Evolutionary conservation across 495 filamentous ascomycete species (phyloP).

Genomic region (Penicillium soppii): DNA sequence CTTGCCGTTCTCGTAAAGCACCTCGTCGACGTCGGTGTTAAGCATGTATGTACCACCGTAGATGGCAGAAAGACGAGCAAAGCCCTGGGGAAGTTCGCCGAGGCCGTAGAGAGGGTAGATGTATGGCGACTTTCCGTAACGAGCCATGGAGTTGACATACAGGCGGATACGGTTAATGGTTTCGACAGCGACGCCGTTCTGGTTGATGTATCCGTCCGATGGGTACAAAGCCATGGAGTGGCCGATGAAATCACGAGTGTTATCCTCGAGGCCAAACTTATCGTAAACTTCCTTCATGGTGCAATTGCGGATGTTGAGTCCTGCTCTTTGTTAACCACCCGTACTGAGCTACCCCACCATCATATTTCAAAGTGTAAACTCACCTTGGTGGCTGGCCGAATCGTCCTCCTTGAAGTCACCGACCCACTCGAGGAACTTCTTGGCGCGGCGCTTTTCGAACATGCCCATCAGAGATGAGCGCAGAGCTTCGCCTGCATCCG

Average conservation of each 20-base stretch:
- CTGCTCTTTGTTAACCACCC: conserved; percentile 47
- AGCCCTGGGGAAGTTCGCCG: conserved; percentile 96
- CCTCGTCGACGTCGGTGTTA: conserved; percentile 88
- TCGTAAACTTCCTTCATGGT: conserved; percentile 98
- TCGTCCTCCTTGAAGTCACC: conserved; percentile 85
- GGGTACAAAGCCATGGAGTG: conserved; percentile 97
- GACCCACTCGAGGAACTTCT: conserved; percentile 96
- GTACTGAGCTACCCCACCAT: neutral
- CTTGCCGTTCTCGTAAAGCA: conserved; percentile 77
- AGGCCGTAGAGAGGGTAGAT: conserved; percentile 98
- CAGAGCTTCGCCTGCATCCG: conserved; percentile 87
- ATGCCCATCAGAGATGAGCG: conserved; percentile 92
- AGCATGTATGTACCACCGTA: conserved; percentile 99
- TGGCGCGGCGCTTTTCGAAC: conserved; percentile 96
- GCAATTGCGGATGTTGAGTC: conserved; percentile 71
- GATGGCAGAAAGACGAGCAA: conserved; percentile 94
- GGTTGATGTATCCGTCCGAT: conserved; percentile 80
- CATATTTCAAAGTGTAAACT: conserved; percentile 18
- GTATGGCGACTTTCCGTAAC: conserved; percentile 98
- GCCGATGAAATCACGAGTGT: conserved; percentile 92
- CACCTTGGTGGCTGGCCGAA: conserved; percentile 82
- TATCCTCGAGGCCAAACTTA: conserved; percentile 90
- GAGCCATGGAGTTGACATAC: conserved; percentile 96
- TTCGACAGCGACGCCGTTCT: conserved; percentile 73
- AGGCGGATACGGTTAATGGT: conserved; percentile 89